A percentile compares a stretch with the other conserved stretches of the same genome.
Evolutionary conservation across 2,329 filamentous ascomycete genomes (phyloP).

Genomic region (Boeremia lycopersici): DNA sequence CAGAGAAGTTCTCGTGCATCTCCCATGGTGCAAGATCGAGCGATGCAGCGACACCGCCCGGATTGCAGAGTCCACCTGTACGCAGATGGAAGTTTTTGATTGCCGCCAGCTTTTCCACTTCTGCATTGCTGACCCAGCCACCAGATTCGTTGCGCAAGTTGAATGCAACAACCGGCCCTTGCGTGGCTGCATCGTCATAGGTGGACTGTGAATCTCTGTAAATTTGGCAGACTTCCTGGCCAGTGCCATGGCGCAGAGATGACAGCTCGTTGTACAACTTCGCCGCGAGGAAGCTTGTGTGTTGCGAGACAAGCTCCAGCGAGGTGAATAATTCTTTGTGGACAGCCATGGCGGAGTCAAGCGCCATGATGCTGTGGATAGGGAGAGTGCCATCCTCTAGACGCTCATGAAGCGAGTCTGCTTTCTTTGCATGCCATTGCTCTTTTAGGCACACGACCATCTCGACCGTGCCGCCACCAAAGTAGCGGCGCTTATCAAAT

Average conservation of each 20-base stretch:
- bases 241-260: conserved; percentile 72
- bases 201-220: conserved; percentile 58
- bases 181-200: conserved; percentile 54
- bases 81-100: conserved; percentile 82
- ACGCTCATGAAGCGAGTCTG: conserved; percentile 73
- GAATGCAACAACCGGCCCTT: conserved; percentile 82
- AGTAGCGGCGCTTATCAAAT: conserved; percentile 75
- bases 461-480: conserved; percentile 93
- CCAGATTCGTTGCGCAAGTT: conserved; percentile 74
- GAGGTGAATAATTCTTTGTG: conserved; percentile 73
- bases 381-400: conserved; percentile 92
- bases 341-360: conserved; percentile 73
- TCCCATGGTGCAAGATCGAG: conserved; percentile 80
- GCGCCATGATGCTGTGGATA: conserved; percentile 85
- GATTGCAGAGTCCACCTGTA: conserved; percentile 90
- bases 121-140: conserved; percentile 77
- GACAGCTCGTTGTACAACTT: conserved; percentile 65
- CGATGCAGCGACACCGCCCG: conserved; percentile 78
- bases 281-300: conserved; percentile 70
- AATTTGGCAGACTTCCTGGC: conserved; percentile 66
- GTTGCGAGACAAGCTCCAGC: conserved; percentile 71
- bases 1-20: conserved; percentile 81
- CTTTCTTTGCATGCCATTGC: conserved; percentile 81
- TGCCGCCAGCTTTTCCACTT: conserved; percentile 84
- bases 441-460: conserved; percentile 80